Evolutionary conservation across 2,329 filamentous ascomycete genomes (phyloP).

Genomic region (Neoscytalidium dimidiatum): DNA sequence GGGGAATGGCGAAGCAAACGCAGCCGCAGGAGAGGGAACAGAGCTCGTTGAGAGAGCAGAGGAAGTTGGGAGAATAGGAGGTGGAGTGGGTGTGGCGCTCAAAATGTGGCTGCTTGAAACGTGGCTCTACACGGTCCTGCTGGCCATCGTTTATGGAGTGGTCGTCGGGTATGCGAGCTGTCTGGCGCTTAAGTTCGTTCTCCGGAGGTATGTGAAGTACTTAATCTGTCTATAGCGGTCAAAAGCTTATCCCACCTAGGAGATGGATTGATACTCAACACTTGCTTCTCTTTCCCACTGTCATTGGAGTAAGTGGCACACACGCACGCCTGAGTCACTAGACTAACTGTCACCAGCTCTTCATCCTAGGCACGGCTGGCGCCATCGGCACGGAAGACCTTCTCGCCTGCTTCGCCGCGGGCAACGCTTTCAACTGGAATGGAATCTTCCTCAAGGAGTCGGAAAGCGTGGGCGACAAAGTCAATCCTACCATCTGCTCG

Average conservation of each 20-base stretch:
- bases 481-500: conserved; percentile 60
- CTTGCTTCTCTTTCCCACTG: not conserved
- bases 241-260: too few relatives aligned
- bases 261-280: not conserved
- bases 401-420: conserved; percentile 62
- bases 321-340: too few relatives aligned
- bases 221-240: too few relatives aligned
- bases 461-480: conserved; percentile 59
- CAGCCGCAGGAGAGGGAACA: conserved; percentile 47
- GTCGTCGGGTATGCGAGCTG: conserved; percentile 53
- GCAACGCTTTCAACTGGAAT: conserved; percentile 63
- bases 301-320: not conserved
- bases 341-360: conserved; percentile 44
- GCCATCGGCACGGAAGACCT: conserved; percentile 61
- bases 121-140: conserved; percentile 59
- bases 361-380: conserved; percentile 60
- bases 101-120: conserved; percentile 63
- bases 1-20: conserved; percentile 46
- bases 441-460: conserved; percentile 60
- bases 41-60: not conserved
- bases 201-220: conserved; percentile 36
- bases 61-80: not conserved
- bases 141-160: conserved; percentile 56
- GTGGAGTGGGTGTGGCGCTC: conserved; percentile 53
- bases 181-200: conserved; percentile 47